Conservation (phyloP, 371 early-diverging fungal species). For the Mortierella sp. region DNA sequence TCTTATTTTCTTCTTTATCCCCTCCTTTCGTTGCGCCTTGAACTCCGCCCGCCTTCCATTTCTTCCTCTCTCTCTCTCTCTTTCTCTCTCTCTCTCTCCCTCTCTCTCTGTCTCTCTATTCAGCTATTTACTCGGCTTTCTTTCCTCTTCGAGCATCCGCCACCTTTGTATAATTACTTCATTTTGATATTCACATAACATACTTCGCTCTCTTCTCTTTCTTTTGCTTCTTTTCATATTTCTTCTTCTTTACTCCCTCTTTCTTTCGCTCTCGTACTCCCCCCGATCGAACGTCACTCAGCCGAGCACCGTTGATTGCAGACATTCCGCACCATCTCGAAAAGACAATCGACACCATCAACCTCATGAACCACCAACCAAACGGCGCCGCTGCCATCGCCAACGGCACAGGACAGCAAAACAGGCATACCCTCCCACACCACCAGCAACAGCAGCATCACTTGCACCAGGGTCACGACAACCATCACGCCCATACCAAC, state of each 20-base stretch:
- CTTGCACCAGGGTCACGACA: slow-evolving; percentile 6
- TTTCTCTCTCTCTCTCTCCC: neutral
- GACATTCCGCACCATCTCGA: slow-evolving; percentile 31
- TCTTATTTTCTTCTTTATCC: slow-evolving; percentile 15
- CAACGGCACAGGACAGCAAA: neutral
- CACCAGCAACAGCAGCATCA: slow-evolving; percentile 16
- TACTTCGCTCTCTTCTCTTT: neutral
- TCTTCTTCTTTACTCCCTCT: neutral
- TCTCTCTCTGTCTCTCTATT: neutral
- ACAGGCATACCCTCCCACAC: slow-evolving; percentile 13
- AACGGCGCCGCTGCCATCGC: slow-evolving; percentile 13
- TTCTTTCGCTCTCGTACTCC: neutral
- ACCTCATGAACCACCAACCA: slow-evolving; percentile 46
- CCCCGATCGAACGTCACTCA: slow-evolving; percentile 5
- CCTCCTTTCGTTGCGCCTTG: neutral
- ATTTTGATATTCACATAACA: neutral
- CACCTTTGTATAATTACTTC: no score
- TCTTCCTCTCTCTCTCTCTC: slow-evolving; percentile 1
- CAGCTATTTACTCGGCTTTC: neutral
- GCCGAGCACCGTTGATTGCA: slow-evolving; percentile 37
- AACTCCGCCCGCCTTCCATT: slow-evolving; percentile 1
- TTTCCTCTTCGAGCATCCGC: no score
- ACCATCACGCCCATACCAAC: slow-evolving; percentile 6
- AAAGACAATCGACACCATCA: slow-evolving; percentile 49
- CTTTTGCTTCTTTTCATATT: neutral